Evolutionary conservation across 164 flowering plant species (phyloP).

Genomic region (Magnolia officinalis): DNA sequence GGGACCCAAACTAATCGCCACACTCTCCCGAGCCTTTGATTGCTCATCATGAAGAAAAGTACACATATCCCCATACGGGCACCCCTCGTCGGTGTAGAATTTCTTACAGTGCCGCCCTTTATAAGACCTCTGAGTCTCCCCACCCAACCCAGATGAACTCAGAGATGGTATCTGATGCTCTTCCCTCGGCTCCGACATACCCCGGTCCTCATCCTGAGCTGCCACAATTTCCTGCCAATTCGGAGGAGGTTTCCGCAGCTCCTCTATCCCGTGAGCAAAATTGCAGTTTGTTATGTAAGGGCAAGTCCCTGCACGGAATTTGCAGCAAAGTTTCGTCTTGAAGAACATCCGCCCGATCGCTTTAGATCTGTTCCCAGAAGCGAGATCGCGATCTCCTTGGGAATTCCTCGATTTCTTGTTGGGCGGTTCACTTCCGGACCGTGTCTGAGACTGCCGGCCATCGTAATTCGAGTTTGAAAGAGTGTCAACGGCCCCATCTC

Average conservation of each 20-base stretch:
- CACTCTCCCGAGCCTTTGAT: constrained; percentile 85
- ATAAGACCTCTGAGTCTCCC: constrained; percentile 72
- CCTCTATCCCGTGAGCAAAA: constrained; percentile 92
- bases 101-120: constrained; percentile 97
- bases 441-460: constrained; percentile 38
- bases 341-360: constrained; percentile 94
- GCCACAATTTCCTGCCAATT: constrained; percentile 99
- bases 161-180: constrained; percentile 85
- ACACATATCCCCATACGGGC: constrained; percentile 92
- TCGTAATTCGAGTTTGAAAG: constrained; percentile 44
- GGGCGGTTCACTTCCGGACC: constrained; percentile 62
- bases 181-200: constrained; percentile 60
- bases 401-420: constrained; percentile 57
- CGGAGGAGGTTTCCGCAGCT: constrained; percentile 88
- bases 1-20: constrained; percentile 92
- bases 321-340: constrained; percentile 94
- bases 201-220: constrained; percentile 56
- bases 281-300: constrained; percentile 94
- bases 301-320: constrained; percentile 86
- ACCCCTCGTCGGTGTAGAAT: constrained; percentile 95
- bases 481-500: constrained; percentile 34
- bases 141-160: constrained; percentile 38
- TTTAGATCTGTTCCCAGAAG: constrained; percentile 46
- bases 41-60: constrained; percentile 95
- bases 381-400: constrained; percentile 31